Evolutionary conservation across 1,284 basidiomycete genomes (phyloP).

Genomic region (Sphaerobolus stellatus): DNA sequence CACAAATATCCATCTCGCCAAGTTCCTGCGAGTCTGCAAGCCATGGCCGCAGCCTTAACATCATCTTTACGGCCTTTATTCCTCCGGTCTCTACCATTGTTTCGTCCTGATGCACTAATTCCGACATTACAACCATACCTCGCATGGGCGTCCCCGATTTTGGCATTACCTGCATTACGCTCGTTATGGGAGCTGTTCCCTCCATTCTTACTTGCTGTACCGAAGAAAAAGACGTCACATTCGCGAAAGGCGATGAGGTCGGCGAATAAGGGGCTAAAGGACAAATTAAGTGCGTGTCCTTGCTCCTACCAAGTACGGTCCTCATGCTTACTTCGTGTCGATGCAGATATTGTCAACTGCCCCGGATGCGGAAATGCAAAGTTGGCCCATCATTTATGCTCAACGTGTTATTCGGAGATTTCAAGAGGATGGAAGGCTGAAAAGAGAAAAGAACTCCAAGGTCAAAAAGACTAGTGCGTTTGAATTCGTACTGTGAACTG

Average conservation of each 20-base stretch:
- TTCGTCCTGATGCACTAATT: constrained; percentile 1
- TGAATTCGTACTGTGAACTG: no score
- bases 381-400: constrained; percentile 87
- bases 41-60: no score
- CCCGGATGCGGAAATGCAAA: constrained; percentile 90
- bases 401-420: constrained; percentile 80
- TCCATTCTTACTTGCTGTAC: constrained; percentile 86
- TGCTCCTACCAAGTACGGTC: neutral
- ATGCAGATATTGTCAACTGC: constrained; percentile 84
- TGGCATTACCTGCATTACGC: constrained; percentile 52
- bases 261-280: constrained; percentile 93
- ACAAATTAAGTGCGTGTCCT: constrained; percentile 78
- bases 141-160: constrained; percentile 36
- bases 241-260: constrained; percentile 93
- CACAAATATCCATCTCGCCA: no score
- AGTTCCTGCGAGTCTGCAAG: no score
- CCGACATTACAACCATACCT: constrained; percentile 23
- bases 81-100: no score
- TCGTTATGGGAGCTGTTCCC: constrained; percentile 82
- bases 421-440: constrained; percentile 62
- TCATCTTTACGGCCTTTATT: no score
- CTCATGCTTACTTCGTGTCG: constrained; percentile 6
- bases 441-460: constrained; percentile 22
- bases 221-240: constrained; percentile 93
- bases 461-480: no score